Conservation (phyloP, 2,329 filamentous ascomycete species). For the Chaetoscypha palmicola region DNA sequence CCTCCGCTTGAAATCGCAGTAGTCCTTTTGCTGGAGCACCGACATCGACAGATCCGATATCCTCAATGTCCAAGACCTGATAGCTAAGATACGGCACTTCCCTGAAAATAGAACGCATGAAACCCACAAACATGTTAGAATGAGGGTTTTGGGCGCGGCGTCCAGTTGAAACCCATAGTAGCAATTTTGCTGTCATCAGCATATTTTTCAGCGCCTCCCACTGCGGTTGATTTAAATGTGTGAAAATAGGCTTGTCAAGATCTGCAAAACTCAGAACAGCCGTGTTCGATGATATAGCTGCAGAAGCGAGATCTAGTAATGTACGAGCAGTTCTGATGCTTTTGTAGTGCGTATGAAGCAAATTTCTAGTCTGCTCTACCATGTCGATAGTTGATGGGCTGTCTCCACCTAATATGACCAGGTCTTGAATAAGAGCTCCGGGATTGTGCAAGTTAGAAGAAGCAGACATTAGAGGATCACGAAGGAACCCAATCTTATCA, state of each 20-base stretch:
- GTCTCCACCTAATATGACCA: constrained; percentile 22
- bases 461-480: too few species aligned
- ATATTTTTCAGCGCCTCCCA: too few species aligned
- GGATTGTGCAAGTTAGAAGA: background rate
- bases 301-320: background rate
- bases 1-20: too few species aligned
- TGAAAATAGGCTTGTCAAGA: constrained; percentile 2
- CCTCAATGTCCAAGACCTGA: background rate
- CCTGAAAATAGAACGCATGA: background rate
- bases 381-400: background rate
- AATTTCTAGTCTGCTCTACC: background rate
- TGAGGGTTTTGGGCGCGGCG: constrained; percentile 6
- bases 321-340: background rate
- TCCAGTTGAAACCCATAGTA: constrained; percentile 9
- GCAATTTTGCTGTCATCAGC: background rate
- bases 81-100: background rate
- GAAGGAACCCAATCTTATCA: too few species aligned
- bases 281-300: background rate
- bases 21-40: too few species aligned
- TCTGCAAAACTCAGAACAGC: constrained; percentile 1
- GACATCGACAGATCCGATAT: too few species aligned
- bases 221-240: too few species aligned
- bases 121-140: constrained; percentile 9
- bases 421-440: constrained; percentile 2
- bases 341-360: background rate